Conservation (phyloP, 2,329 filamentous ascomycete genomes). For the Penicillium verrucosum region DNA sequence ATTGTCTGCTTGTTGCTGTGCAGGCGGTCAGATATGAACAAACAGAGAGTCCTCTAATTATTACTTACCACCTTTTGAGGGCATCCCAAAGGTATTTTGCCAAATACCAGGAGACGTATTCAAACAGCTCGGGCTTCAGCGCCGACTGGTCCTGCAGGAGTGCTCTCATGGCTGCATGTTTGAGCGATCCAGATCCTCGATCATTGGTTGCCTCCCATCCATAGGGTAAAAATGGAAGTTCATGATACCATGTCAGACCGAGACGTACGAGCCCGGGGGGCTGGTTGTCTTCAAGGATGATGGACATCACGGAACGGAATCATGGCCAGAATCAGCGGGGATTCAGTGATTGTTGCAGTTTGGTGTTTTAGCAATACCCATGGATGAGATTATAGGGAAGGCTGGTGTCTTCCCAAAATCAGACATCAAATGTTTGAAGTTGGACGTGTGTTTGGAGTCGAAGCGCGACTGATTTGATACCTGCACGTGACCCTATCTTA, state of each 20-base stretch:
- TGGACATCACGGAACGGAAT: conserved; percentile 3
- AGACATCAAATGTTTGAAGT: background rate
- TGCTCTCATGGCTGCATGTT: conserved; percentile 33
- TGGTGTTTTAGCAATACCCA: background rate
- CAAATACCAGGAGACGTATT: conserved; percentile 39
- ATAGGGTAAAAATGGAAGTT: conserved; percentile 35
- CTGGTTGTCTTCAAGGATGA: conserved; percentile 8
- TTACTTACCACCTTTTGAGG: conserved; percentile 34
- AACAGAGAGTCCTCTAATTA: background rate
- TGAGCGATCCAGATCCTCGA: conserved; percentile 34
- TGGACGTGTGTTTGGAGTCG: background rate
- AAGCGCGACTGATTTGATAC: background rate
- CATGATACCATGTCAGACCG: conserved; percentile 39
- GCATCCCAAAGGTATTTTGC: conserved; percentile 41
- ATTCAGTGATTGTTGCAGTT: background rate
- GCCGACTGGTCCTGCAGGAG: conserved; percentile 37
- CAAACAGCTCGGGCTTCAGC: conserved; percentile 36
- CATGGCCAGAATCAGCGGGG: background rate
- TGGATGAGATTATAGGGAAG: background rate
- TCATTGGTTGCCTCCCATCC: conserved; percentile 26
- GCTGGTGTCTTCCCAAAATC: background rate
- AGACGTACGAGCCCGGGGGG: conserved; percentile 11
- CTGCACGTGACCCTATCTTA: background rate
- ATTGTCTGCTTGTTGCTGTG: conserved; percentile 38
- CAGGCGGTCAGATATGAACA: background rate